Percentiles rank a stretch among this genome's conserved stretches.
phyloP scores from a whole-genome alignment of 495 filamentous ascomycete genomes.

The Aspergillus olivimuriae region DNA sequence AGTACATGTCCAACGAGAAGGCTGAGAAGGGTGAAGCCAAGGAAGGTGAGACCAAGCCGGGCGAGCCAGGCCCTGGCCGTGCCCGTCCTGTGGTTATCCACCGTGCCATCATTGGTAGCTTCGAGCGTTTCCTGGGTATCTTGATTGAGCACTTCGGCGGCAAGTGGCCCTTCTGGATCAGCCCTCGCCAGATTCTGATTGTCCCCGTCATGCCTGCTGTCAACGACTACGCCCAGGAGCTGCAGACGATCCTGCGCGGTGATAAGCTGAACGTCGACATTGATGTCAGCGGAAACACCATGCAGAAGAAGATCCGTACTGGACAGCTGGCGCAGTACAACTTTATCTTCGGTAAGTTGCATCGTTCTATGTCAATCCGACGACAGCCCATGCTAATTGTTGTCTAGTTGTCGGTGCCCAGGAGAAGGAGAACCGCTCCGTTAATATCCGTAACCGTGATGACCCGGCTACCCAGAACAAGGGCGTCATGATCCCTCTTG shows the following conservation, averaged over 20 bases:
- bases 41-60: constrained; percentile 28
- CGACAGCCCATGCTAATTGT: too few relatives aligned
- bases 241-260: constrained; percentile 50
- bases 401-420: constrained; percentile 70
- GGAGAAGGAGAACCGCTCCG: constrained; percentile 67
- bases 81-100: constrained; percentile 96
- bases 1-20: constrained; percentile 72
- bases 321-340: constrained; percentile 88
- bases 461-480: constrained; percentile 74
- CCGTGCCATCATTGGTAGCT: constrained; percentile 85
- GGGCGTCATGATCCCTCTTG: constrained; percentile 63
- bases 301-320: constrained; percentile 92
- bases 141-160: constrained; percentile 91
- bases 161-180: constrained; percentile 98
- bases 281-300: constrained; percentile 82
- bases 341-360: constrained; percentile 66
- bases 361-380: too few relatives aligned
- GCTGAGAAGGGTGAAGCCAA: constrained; percentile 24
- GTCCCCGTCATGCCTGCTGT: constrained; percentile 83
- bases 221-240: constrained; percentile 81
- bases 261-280: constrained; percentile 74
- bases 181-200: constrained; percentile 84
- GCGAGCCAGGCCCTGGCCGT: constrained; percentile 53
- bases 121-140: constrained; percentile 93
- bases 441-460: constrained; percentile 90